Base-by-base conservation (phyloP, 106 monocot genomes). In the Phalaenopsis equestris region DNA sequence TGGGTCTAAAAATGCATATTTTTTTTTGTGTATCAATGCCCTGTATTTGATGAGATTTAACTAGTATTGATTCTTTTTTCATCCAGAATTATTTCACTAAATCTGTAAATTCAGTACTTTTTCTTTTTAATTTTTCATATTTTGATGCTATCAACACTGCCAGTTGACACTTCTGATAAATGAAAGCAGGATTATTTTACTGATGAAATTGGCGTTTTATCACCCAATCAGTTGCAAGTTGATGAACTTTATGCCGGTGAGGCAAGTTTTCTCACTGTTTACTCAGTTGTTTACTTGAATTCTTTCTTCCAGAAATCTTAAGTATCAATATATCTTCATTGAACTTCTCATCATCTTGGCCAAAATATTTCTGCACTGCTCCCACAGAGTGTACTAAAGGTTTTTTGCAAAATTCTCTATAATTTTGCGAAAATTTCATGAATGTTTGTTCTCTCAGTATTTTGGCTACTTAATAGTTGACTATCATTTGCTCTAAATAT, bases 191-290 rank as follows among this genome's bases (percentile, higher is more conserved):
- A 94, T 82, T 94, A 96, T 84, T 46, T 91, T 86, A 91, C 94
- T 86, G 96, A 96, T 84, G 94, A 96, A 87, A 90, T 96, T 81
- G 96, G 96, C 77, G 96, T 96, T 61, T 77, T 96, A 77, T 96
- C 96, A 55, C 93, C 96, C 42, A 87, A 84, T 90, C 96, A 96
- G 81, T 56, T 94, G 76, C 89, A 91, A 86, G 94, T 92, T 82
- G 78, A 87, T 82, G 89, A 94, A 82, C 85, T 96, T 11, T 92
- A 83, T 91, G 87, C 92, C 82, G 96, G 96, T 81, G 96, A 96
- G 93, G 96, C 93, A 91, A 87, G 43, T 55, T 85, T 56, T n/a
- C 41, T 73, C 11, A 11, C 45, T 42, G 57, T 72, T 41, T 38
- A 11, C 72, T 4, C 9, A 61, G 15, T 72, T 37, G 38, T 24